Percentiles rank a stretch among this genome's conserved stretches.
These are phyloP conservation scores for Tulasnella sp. DNA, from an alignment of 768 basidiomycete genomes.

Conservation along the genomic window DNA sequence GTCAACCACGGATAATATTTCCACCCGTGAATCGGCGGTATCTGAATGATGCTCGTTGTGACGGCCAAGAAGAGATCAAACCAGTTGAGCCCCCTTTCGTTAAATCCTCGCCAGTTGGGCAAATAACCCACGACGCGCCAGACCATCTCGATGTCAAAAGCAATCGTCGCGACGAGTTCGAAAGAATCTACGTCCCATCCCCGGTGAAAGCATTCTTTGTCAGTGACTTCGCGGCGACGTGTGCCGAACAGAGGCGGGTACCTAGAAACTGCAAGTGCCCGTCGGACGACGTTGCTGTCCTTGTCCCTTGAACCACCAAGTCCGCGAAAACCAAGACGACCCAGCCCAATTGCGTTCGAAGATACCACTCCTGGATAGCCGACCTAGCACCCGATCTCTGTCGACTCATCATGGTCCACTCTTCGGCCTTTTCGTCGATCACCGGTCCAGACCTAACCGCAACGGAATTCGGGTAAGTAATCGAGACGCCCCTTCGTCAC, in stretches of 20 bases:
- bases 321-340: conserved; percentile 60
- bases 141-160: conserved; percentile 82
- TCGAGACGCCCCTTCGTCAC: not conserved
- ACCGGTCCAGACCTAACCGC: conserved; percentile 26
- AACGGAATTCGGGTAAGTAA: not conserved
- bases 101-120: conserved; percentile 69
- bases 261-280: conserved; percentile 17
- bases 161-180: conserved; percentile 37
- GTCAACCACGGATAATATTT: conserved; percentile 79
- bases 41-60: conserved; percentile 66
- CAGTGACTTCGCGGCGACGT: not conserved
- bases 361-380: conserved; percentile 30
- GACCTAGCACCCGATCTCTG: not conserved
- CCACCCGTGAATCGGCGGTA: conserved; percentile 60
- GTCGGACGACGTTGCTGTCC: conserved; percentile 38
- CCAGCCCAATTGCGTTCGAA: conserved; percentile 59
- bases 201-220: not conserved
- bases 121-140: conserved; percentile 57
- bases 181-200: not conserved
- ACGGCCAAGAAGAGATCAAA: conserved; percentile 69
- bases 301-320: conserved; percentile 60
- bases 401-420: conserved; percentile 11
- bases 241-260: not conserved
- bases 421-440: conserved; percentile 36
- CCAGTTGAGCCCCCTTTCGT: conserved; percentile 42